Conservation (phyloP, 164 flowering plant genomes). For the Umbilicus rupestris region DNA sequence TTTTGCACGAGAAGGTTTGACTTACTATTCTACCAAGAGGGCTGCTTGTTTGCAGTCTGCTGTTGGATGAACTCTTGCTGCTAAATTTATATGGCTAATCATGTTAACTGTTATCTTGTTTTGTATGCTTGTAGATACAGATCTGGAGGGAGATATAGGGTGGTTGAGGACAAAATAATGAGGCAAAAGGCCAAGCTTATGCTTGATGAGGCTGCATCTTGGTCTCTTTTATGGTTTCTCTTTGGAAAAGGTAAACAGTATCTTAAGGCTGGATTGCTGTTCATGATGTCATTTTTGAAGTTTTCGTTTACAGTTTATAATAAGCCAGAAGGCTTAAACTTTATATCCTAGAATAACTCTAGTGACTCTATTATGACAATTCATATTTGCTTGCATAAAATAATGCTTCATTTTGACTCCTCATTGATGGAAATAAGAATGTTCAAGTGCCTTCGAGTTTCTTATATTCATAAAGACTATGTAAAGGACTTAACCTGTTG, state of each 20-base stretch:
- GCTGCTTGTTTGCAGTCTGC: neutral
- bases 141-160: slow-evolving; percentile 47
- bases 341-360: neutral
- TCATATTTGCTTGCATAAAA: no score
- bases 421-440: neutral
- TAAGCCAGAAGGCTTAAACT: neutral
- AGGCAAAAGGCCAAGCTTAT: slow-evolving; percentile 73
- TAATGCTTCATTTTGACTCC: neutral
- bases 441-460: neutral
- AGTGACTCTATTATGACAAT: no score
- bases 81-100: slow-evolving; percentile 1
- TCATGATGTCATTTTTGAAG: neutral
- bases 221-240: slow-evolving; percentile 98
- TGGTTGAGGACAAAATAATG: slow-evolving; percentile 82
- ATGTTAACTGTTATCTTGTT: neutral
- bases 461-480: neutral
- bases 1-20: neutral
- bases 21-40: neutral
- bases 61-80: neutral
- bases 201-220: slow-evolving; percentile 96
- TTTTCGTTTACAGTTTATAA: neutral
- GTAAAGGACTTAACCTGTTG: neutral
- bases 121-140: slow-evolving; percentile 50
- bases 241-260: slow-evolving; percentile 80
- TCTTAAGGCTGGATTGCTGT: neutral